Evolutionary conservation across 106 monocot genomes (phyloP).

Genomic region (Agapanthus africanus): DNA sequence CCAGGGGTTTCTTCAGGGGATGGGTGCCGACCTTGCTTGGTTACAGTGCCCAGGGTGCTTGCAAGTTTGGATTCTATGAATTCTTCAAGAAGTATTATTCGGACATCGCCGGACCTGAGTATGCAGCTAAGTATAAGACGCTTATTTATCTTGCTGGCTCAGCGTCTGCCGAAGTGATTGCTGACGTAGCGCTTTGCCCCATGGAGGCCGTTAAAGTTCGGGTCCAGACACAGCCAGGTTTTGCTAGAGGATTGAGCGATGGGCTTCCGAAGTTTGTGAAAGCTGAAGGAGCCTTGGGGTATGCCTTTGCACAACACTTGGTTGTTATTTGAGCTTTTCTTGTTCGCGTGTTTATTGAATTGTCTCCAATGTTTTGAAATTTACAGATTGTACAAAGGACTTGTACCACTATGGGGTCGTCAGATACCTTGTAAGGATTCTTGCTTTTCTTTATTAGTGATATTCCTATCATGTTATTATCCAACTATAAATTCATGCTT

Average conservation of each 20-base stretch:
- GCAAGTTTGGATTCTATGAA: conserved; percentile 78
- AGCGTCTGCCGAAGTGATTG: conserved; percentile 44
- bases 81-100: conserved; percentile 78
- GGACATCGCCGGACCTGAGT: conserved; percentile 53
- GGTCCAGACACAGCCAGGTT: conserved; percentile 45
- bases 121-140: conserved; percentile 53
- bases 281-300: conserved; percentile 45
- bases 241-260: conserved; percentile 37
- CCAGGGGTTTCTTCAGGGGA: conserved; percentile 67
- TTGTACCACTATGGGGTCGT: conserved; percentile 51
- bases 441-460: neutral
- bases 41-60: conserved; percentile 73
- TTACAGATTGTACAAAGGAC: conserved; percentile 40
- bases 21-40: conserved; percentile 76
- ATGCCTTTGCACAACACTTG: neutral
- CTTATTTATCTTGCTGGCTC: conserved; percentile 58
- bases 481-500: neutral
- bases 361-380: conserved; percentile 1
- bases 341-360: neutral
- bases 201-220: conserved; percentile 53
- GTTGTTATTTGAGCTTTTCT: neutral
- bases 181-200: conserved; percentile 44
- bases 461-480: neutral
- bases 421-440: conserved; percentile 45
- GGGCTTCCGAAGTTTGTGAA: conserved; percentile 41